Base-by-base conservation (phyloP, 1,284 basidiomycete species). In the Cronartium quercuum region DNA sequence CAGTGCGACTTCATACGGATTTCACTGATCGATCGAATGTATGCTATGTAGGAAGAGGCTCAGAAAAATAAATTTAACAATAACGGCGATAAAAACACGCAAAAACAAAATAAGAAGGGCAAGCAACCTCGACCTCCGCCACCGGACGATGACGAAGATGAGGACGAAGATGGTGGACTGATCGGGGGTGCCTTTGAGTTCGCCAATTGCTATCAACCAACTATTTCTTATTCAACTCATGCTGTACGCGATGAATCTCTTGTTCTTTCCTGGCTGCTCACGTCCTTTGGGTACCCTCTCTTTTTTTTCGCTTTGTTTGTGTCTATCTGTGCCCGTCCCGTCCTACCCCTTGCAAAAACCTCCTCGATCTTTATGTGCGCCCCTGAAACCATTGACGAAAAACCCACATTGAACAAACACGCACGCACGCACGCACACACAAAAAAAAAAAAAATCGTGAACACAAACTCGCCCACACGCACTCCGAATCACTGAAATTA, bases 141-240 rank as follows among this genome's bases (percentile, higher is more conserved):
- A 21, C n/a, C n/a, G 51, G 51, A 55, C 29, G 51, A 55, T 55
- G 51, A 55, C 51, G 51, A 55, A 10, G 51, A 55, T 55, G 51
- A 55, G n/a, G 51, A 55, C 51, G 51, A 5, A 21, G 51, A 55
- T 55, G 51, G 29, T 55, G 51, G 51, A 55, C 6, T 55, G 51
- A 55, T 55, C n/a, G 51, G 51, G 51, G 51, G 51, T 55, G 51
- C 51, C 29, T 55, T n/a, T 55, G 51, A 55, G 51, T 55, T 55
- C 51, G 51, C 51, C 51, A 55, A 55, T 55, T 55, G 29, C 29
- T 29, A 55, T 21, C 51, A 55, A 29, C 51, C 51, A 55, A 21
- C 51, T 55, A 55, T 55, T 55, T 29, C 29, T 55, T 55, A 55
- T 55, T 29, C 51, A 55, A 55, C 51, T 55, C 29, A 55, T 55